Evolutionary conservation across 352 stramenopile species (phyloP), one percentile per base, ranked within the genome.

Genomic region (Globisporangium cylindrosporum): DNA sequence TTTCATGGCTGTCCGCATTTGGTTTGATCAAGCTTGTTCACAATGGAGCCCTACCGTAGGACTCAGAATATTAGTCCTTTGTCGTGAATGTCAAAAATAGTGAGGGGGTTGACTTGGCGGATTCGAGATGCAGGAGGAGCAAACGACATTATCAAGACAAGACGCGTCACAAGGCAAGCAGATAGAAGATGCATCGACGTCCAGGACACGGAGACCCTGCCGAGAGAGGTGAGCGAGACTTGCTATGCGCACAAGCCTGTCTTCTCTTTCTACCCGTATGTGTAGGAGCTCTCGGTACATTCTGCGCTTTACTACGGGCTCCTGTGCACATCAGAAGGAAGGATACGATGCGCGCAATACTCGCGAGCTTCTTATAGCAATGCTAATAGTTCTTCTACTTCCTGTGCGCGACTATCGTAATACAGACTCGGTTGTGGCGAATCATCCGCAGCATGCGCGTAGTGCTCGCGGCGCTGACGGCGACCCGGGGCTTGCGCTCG

Each of bases 401-500:
- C 22, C 15, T 22, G 12, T 20, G 15, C 53, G 59, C 20, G 24
- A 43, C 15, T 51, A 12, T 20, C 5, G n/a, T 51, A 24, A 24
- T 9, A 20, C 55, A 41, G 27, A 59, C 2, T 58, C 63, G 5
- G 49, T 20, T 3, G 63, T 70, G 14, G 48, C 43, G 18, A 65
- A 24, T 7, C 57, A 54, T 9, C 55, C 61, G 7, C 53, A 46
- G 25, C 32, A 57, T 29, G 34, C 62, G 32, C 15, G 29, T 24
- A 18, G 20, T 12, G 20, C 12, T 14, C 25, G n/a, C 27, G 51
- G 64, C 34, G 46, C 68, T 27, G 66, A 62, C 6, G 75, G 67
- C 32, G 81, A 92, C 66, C 76, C 84, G 3, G 86, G 67, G 3
- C 55, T 88, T 1, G 84, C 79, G 24, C 67, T 94, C 9, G 77